Evolutionary conservation across 179 eudicot genomes (phyloP).

Genomic region (Patellifolia procumbens): DNA sequence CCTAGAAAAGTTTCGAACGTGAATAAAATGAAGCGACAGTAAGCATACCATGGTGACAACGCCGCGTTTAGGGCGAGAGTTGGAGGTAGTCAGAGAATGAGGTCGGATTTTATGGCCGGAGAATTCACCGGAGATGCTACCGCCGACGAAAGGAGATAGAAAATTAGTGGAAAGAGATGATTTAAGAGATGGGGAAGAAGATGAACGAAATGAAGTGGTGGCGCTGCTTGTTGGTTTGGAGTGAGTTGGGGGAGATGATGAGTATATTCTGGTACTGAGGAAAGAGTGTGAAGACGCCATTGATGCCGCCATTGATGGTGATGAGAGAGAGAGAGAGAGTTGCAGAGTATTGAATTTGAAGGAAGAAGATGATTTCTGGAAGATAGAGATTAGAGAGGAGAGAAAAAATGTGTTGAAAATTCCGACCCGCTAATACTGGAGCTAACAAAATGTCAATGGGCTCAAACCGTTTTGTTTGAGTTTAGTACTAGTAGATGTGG

Average conservation of each 20-base stretch:
- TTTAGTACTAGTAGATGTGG: too few relatives aligned
- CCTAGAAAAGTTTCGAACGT: neutral
- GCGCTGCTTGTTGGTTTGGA: neutral
- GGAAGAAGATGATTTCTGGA: neutral
- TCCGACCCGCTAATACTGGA: constrained; percentile 1
- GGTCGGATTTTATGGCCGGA: constrained; percentile 65
- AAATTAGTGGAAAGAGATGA: constrained; percentile 56
- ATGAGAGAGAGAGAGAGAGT: constrained; percentile 13
- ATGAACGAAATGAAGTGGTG: neutral
- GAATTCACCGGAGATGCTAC: constrained; percentile 53
- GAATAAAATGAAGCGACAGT: neutral
- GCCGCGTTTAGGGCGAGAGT: constrained; percentile 56
- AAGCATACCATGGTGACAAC: constrained; percentile 77
- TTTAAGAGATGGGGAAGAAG: constrained; percentile 24
- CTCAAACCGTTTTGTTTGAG: too few relatives aligned
- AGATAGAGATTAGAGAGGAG: neutral
- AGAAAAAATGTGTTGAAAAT: neutral
- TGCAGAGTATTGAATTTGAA: neutral
- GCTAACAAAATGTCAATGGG: too few relatives aligned
- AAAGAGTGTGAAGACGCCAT: constrained; percentile 57
- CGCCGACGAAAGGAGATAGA: constrained; percentile 48
- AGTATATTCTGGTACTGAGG: constrained; percentile 33
- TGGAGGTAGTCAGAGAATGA: constrained; percentile 37
- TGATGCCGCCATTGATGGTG: constrained; percentile 33
- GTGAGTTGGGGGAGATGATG: constrained; percentile 16